These are phyloP conservation scores for Neostapfia colusana DNA, from an alignment of 176 grass and related monocot species.

Conservation along the genomic window DNA sequence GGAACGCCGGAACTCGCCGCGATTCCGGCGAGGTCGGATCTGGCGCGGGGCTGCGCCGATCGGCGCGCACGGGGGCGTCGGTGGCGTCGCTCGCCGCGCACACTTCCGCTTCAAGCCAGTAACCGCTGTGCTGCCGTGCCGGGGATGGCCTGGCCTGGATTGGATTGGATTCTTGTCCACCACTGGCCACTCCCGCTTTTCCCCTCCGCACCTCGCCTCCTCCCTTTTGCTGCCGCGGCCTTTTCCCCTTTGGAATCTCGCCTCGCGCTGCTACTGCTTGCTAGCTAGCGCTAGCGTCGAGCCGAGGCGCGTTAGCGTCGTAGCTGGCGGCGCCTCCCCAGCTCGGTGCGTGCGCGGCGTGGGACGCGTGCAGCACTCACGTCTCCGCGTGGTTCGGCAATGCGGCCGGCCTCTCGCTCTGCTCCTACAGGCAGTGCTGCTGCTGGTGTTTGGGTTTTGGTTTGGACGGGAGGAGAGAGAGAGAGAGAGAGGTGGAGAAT, in stretches of 20 bases:
- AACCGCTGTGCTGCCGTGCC: conserved; percentile 5
- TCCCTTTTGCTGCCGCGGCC: conserved; percentile 27
- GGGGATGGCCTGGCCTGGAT: conserved; percentile 20
- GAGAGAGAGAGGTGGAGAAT: conserved; percentile 11
- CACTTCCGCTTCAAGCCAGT: conserved; percentile 31
- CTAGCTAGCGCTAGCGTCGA: conserved; percentile 1
- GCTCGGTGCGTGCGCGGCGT: conserved; percentile 11
- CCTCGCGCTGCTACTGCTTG: background rate
- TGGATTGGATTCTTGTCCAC: conserved; percentile 15
- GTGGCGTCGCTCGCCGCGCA: conserved; percentile 39
- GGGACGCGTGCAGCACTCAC: background rate
- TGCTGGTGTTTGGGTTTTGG: background rate
- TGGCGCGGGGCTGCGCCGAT: conserved; percentile 43
- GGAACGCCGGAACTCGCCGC: conserved; percentile 18
- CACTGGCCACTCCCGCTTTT: background rate
- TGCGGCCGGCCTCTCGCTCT: conserved; percentile 29
- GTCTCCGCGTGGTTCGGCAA: conserved; percentile 31
- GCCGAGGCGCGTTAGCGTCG: background rate
- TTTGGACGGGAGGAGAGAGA: background rate
- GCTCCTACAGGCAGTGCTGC: background rate
- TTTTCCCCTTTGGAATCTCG: conserved; percentile 40
- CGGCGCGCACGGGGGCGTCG: background rate
- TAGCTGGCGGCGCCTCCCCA: conserved; percentile 19
- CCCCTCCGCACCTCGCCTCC: conserved; percentile 10
- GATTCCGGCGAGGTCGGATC: conserved; percentile 45